Conservation (phyloP, 179 eudicot genomes). For the Heliamphora pulchella region DNA sequence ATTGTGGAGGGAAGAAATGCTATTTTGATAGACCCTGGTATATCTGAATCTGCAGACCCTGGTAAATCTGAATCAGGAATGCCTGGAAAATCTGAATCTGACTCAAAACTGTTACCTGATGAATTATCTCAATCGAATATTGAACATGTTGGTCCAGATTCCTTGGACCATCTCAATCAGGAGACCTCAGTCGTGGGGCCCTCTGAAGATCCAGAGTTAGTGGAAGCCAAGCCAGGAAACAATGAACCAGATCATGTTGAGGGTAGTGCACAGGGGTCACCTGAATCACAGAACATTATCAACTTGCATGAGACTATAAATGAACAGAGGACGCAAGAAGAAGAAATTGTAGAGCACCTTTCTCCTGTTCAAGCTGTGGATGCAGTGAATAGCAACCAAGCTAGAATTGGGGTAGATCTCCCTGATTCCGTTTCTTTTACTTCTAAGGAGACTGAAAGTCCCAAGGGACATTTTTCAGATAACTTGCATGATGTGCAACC, state of each 20-base stretch:
- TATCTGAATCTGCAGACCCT: constrained; percentile 18
- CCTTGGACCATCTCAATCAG: constrained; percentile 27
- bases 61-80: constrained; percentile 13
- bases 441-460: constrained; percentile 29
- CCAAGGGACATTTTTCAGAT: constrained; percentile 25
- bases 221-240: constrained; percentile 30
- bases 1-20: constrained; percentile 25
- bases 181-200: constrained; percentile 26
- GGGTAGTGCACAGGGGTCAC: constrained; percentile 16
- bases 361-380: constrained; percentile 30
- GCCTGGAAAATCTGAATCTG: constrained; percentile 16
- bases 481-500: constrained; percentile 26
- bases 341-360: constrained; percentile 23
- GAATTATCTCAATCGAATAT: constrained; percentile 22
- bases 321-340: constrained; percentile 38
- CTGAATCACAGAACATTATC: constrained; percentile 25
- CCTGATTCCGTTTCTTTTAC: constrained; percentile 24
- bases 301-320: constrained; percentile 24
- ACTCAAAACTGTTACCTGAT: constrained; percentile 18
- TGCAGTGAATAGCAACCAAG: constrained; percentile 26
- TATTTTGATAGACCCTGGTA: constrained; percentile 17
- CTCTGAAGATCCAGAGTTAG: constrained; percentile 25
- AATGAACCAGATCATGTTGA: constrained; percentile 27
- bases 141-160: constrained; percentile 26
- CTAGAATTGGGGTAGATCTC: constrained; percentile 28